These are phyloP conservation scores for Vaccinium myrtillus DNA, from an alignment of 148 eudicot species.

Conservation along the genomic window DNA sequence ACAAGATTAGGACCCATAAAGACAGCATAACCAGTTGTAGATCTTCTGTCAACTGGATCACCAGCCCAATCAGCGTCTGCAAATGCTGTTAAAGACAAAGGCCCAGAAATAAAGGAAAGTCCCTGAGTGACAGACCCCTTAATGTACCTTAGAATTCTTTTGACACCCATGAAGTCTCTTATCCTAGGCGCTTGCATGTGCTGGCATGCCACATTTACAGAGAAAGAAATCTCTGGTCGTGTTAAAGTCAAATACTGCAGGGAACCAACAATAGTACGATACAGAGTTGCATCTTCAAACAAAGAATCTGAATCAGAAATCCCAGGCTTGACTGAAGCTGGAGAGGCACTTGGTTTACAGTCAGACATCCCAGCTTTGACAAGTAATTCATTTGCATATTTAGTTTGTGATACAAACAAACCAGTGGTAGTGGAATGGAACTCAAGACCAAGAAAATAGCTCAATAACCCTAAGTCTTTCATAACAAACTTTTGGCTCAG, in stretches of 20 bases:
- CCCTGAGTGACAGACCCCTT: neutral
- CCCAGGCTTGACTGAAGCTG: neutral
- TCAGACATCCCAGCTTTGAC: neutral
- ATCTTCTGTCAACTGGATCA: neutral
- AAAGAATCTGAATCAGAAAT: too few relatives aligned
- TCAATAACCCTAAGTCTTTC: neutral
- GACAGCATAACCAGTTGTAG: neutral
- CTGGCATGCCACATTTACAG: neutral
- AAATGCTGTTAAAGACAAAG: neutral
- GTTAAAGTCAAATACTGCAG: neutral
- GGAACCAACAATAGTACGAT: neutral
- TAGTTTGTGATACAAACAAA: neutral
- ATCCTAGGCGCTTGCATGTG: neutral
- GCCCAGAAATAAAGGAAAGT: neutral
- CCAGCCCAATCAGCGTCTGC: neutral
- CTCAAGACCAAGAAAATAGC: neutral
- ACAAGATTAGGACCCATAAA: too few relatives aligned
- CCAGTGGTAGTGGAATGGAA: neutral
- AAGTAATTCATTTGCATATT: neutral
- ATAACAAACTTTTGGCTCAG: too few relatives aligned
- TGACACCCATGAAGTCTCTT: neutral
- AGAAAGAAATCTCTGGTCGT: neutral
- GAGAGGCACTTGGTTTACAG: neutral
- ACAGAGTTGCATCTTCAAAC: neutral
- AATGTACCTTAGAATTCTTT: neutral